A percentile compares a stretch with the other conserved stretches of the same genome.
phyloP scores from a whole-genome alignment of 371 early-diverging fungal species.

The Apophysomyces variabilis region DNA sequence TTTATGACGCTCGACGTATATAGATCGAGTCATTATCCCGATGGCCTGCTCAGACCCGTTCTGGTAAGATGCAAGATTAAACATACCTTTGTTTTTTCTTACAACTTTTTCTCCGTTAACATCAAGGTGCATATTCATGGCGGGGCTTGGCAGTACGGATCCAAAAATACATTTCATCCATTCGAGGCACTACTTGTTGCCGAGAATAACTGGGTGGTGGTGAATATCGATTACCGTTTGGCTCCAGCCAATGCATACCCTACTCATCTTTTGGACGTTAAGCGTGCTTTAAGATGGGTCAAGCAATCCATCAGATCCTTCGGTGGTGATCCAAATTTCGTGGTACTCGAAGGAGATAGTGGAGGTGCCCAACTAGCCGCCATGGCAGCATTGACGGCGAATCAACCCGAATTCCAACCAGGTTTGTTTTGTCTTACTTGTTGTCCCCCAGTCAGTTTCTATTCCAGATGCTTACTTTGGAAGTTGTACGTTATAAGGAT shows the following conservation, averaged over 20 bases:
- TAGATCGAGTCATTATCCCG: slow-evolving; percentile 26
- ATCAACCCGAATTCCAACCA: slow-evolving; percentile 66
- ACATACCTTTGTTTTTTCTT: too few species aligned
- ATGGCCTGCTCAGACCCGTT: slow-evolving; percentile 45
- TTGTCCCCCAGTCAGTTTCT: neutral
- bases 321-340: slow-evolving; percentile 33
- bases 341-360: slow-evolving; percentile 52
- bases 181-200: slow-evolving; percentile 41
- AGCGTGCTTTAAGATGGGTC: slow-evolving; percentile 50
- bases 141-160: slow-evolving; percentile 64
- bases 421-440: slow-evolving; percentile 10
- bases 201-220: slow-evolving; percentile 49
- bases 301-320: slow-evolving; percentile 32
- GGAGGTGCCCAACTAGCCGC: slow-evolving; percentile 75
- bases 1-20: slow-evolving; percentile 55
- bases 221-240: slow-evolving; percentile 60
- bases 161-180: slow-evolving; percentile 54
- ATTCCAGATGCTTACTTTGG: too few species aligned
- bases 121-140: slow-evolving; percentile 62
- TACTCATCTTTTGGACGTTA: slow-evolving; percentile 62
- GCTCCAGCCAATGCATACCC: slow-evolving; percentile 52
- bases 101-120: too few species aligned
- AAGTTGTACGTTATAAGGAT: slow-evolving; percentile 37
- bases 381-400: slow-evolving; percentile 67
- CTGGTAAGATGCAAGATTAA: slow-evolving; percentile 26